Base-by-base conservation (phyloP, 129 eudicot species). In the Chrysanthemum seticuspe region DNA sequence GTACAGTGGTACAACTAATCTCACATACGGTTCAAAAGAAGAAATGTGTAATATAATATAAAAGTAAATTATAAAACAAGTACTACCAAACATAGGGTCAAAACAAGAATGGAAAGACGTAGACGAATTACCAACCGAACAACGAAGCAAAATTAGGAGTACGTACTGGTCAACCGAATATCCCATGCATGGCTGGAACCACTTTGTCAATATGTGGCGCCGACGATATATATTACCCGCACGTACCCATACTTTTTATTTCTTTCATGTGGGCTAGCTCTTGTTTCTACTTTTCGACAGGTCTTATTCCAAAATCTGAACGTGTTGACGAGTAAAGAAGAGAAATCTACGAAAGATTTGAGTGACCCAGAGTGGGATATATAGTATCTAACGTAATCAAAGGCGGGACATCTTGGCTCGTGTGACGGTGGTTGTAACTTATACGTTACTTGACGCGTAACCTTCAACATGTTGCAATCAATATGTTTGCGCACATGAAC, bases 201-300 rank as follows among this genome's bases (percentile, higher is more conserved):
- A 55, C 19, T 65, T 74, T 74, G 72, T 74, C 72, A 2, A 36
- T 65, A 74, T 74, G 45, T 31, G 70, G 6, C 53, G 53, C 71
- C 78, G 61, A 76, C 62, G 80, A n/a, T 65, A 58, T 18, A 62
- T 34, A 25, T 57, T 59, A 58, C 61, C 75, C 70, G 68, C 77
- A 73, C 70, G 80, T 69, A 76, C 74, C 64, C 62, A 76, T 76
- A 47, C 79, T 58, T 58, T 75, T 67, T 25, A 13, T 67, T 31
- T 31, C 36, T 31, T 31, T 31, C 36, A 14, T 50, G 13, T 57
- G 10, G 66, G 31, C 54, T 40, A 40, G 10, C 47, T 62, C 67
- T 44, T 19, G 14, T 23, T 21, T 71, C 10, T 31, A 31, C 68
- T 13, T 36, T 12, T 58, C 29, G 11, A 19, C 23, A 9, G 59